Evolutionary conservation across 2,329 filamentous ascomycete species (phyloP), one percentile per base, ranked within the genome.

Genomic region (Verticillium nubilum): DNA sequence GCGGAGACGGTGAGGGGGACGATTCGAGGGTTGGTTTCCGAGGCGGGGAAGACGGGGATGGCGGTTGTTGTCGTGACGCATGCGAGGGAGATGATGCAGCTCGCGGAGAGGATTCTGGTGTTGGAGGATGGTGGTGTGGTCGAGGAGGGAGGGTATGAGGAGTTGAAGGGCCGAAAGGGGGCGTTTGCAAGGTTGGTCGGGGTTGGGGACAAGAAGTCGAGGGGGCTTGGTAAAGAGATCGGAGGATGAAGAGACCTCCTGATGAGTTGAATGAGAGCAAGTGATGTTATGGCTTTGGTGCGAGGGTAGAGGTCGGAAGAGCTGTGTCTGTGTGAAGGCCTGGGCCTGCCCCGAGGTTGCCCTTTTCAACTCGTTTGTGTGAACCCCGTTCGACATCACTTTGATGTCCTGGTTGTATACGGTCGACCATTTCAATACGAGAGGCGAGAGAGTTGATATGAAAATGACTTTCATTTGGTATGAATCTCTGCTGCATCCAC

Each of bases 31-130:
- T 73, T 95, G 1, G 76, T 87, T 13, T 62, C 65, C 1, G 58
- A 69, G 53, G 19, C 58, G 35, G 62, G 60, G 61, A 9, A 62
- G 3, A 56, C 56, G 12, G 77, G 76, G 0, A 82, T 91, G 71
- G 89, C 89, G 0, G 85, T 96, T 0, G 79, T 97, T 17, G 81
- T 96, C 26, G 88, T 96, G 42, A 97, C 92, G 55, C 94, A 97
- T 73, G 85, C 82, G 59, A 80, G 78, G 62, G 88, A 94, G 68
- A 96, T 97, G 91, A 97, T 98, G 90, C 80, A 82, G 60, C 83
- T 91, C 60, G 90, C 89, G 0, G 87, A 92, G 69, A 80, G 84
- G 52, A 78, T 97, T 7, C 78, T 94, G 1, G 85, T 97, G 62
- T 66, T 96, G 28, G 83, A 90, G n/a, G 83, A 86, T 0, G 80